phyloP scores from a whole-genome alignment of 1,284 basidiomycete species.

The Ceratobasidium sp. region DNA sequence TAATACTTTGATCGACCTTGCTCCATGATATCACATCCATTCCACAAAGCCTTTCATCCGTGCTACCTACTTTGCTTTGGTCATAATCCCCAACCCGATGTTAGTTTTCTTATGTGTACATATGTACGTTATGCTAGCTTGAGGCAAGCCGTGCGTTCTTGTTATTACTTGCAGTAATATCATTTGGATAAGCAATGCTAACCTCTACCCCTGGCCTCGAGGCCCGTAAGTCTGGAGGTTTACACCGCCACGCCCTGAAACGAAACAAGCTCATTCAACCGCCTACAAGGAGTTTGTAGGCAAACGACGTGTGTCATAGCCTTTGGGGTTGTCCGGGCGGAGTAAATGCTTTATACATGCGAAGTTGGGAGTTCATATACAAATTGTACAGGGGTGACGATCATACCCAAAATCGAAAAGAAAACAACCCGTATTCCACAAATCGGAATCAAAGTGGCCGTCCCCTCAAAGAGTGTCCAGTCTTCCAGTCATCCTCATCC shows the following conservation, averaged over 20 bases:
- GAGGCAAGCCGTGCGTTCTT: neutral
- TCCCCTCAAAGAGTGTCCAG: conserved; percentile 34
- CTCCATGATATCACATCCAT: neutral
- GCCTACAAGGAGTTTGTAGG: too few relatives aligned
- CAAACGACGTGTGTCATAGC: too few relatives aligned
- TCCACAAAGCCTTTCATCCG: neutral
- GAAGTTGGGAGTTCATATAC: neutral
- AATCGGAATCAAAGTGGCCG: neutral
- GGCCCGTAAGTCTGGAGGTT: too few relatives aligned
- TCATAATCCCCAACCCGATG: neutral
- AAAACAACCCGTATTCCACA: neutral
- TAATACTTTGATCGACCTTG: neutral
- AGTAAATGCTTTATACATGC: too few relatives aligned
- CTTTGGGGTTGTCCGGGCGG: too few relatives aligned
- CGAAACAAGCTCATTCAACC: too few relatives aligned
- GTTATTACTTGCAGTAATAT: neutral
- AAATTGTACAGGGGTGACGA: neutral
- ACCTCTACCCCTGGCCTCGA: too few relatives aligned
- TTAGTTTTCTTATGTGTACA: conserved; percentile 5
- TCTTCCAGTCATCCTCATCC: conserved; percentile 42
- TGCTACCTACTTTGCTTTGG: conserved; percentile 1
- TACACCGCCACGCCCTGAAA: too few relatives aligned
- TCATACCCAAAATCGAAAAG: conserved; percentile 14
- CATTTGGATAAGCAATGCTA: neutral
- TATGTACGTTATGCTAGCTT: neutral